Conservation (phyloP, 2,329 filamentous ascomycete species). For the Zelopaecilomyces penicillatus region DNA sequence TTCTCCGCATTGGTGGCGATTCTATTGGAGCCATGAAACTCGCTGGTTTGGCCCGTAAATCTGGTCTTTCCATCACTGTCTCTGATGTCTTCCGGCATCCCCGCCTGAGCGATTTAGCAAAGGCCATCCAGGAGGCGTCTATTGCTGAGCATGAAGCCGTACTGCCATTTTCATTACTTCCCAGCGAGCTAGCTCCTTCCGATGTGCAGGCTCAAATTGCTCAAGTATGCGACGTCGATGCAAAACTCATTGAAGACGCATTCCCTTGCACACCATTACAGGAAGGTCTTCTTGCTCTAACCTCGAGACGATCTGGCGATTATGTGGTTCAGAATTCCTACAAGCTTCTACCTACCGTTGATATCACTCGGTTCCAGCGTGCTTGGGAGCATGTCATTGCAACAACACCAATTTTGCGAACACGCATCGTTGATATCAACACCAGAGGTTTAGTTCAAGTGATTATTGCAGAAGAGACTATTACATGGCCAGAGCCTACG, state of each 20-base stretch:
- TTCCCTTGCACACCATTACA: conserved; percentile 5
- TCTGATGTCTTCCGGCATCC: background rate
- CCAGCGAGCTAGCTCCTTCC: background rate
- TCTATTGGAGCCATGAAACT: conserved; percentile 32
- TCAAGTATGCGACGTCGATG: background rate
- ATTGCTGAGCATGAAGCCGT: background rate
- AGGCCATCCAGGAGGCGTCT: background rate
- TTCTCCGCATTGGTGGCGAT: conserved; percentile 32
- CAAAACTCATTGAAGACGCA: background rate
- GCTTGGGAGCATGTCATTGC: conserved; percentile 2
- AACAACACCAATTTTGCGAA: conserved; percentile 3
- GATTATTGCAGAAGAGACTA: conserved; percentile 6
- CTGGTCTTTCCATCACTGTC: conserved; percentile 9
- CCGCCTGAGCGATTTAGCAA: background rate
- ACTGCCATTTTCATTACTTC: background rate
- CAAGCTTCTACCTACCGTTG: background rate
- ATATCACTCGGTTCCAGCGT: background rate
- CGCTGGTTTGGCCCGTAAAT: conserved; percentile 24
- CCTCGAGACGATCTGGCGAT: background rate
- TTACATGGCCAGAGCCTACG: conserved; percentile 17
- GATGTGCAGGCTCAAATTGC: background rate
- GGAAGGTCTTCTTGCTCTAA: conserved; percentile 3
- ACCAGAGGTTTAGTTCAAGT: conserved; percentile 1
- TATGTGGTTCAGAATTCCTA: conserved; percentile 3
- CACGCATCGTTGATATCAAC: conserved; percentile 2